Conservation (phyloP, 208 protist genomes). For the Tritrichomonas musculus region DNA sequence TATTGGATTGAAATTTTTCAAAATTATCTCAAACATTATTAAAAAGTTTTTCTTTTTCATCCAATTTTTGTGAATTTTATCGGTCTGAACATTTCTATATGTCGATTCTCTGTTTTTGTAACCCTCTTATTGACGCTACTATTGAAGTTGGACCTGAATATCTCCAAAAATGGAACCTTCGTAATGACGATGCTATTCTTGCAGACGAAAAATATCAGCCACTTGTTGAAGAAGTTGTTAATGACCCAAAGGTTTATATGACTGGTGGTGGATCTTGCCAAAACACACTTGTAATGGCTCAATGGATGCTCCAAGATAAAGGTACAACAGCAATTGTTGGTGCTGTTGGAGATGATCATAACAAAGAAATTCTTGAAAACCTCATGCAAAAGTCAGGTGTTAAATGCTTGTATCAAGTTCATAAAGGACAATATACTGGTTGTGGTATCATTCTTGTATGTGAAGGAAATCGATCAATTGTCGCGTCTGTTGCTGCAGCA, state of each 20-base stretch:
- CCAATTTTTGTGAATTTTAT: too few relatives aligned
- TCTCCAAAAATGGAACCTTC: background rate
- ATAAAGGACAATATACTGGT: background rate
- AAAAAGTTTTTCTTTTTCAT: too few relatives aligned
- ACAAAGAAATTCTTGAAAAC: background rate
- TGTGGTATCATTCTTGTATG: background rate
- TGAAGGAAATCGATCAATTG: background rate
- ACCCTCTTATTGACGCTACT: background rate
- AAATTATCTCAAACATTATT: too few relatives aligned
- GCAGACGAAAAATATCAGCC: background rate
- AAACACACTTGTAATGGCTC: background rate
- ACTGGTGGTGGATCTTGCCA: background rate
- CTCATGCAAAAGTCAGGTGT: background rate
- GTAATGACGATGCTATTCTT: background rate
- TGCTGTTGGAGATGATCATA: background rate
- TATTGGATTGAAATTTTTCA: too few relatives aligned
- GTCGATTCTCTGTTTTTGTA: background rate
- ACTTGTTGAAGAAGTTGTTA: background rate
- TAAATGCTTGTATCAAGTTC: background rate
- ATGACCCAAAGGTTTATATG: background rate
- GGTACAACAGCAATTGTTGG: constrained; percentile 28
- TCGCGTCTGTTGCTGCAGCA: background rate
- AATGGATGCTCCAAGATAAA: constrained; percentile 30
- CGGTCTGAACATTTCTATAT: too few relatives aligned
- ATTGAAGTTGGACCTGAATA: background rate